These are phyloP conservation scores for Neurospora sp. DNA, from an alignment of 495 filamentous ascomycete species.

Conservation along the genomic window DNA sequence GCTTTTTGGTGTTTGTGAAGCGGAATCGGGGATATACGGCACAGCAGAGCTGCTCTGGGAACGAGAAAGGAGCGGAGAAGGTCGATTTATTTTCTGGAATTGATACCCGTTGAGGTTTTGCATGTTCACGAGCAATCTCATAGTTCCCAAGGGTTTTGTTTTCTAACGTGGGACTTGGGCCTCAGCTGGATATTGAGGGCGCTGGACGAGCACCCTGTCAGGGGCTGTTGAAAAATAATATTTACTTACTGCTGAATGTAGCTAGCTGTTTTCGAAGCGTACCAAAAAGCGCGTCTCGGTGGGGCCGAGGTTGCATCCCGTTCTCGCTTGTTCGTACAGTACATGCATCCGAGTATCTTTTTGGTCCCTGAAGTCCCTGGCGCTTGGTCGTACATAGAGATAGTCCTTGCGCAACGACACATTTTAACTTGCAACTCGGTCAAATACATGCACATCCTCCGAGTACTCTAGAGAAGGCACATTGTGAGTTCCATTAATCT, in stretches of 20 bases:
- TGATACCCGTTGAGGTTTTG: neutral
- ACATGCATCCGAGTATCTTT: neutral
- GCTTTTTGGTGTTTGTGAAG: neutral
- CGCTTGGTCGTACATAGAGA: neutral
- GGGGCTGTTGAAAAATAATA: neutral
- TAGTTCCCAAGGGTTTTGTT: neutral
- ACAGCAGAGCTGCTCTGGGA: neutral
- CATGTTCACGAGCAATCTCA: neutral
- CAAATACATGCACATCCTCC: neutral
- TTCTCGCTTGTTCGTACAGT: neutral
- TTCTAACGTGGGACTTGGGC: neutral
- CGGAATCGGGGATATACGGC: neutral
- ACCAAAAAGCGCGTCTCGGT: conserved; percentile 1
- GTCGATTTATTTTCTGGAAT: neutral
- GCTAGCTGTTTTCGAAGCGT: neutral
- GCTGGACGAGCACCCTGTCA: neutral
- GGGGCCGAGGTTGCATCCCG: neutral
- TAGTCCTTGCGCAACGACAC: neutral
- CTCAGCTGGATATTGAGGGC: neutral
- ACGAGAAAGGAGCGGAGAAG: neutral
- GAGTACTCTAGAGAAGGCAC: neutral
- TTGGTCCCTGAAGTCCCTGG: neutral
- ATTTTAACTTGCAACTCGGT: neutral
- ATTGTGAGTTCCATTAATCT: neutral
- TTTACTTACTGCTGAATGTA: neutral